Percentiles rank a stretch among this genome's conserved stretches.
Evolutionary conservation across 2,329 filamentous ascomycete genomes (phyloP).

Genomic region (Colletotrichum filicis): DNA sequence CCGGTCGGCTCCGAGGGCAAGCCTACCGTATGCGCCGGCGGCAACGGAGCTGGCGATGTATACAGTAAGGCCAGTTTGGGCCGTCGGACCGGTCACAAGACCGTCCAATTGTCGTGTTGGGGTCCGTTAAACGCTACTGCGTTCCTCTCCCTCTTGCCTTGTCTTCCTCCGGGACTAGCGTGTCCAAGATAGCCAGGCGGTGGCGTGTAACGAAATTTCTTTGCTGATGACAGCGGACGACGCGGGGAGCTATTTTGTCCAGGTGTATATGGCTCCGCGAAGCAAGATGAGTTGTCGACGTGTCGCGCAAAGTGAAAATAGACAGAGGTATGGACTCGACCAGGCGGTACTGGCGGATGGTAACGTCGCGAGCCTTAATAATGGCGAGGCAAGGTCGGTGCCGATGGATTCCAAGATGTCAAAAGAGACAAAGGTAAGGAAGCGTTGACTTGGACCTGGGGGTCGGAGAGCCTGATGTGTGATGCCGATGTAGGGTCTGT

Average conservation of each 20-base stretch:
- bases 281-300: not conserved
- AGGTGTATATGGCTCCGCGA: conserved; percentile 1
- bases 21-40: conserved; percentile 73
- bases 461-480: conserved; percentile 31
- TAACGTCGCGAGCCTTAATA: conserved; percentile 19
- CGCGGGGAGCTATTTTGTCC: not conserved
- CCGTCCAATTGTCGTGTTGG: conserved; percentile 30
- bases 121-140: not conserved
- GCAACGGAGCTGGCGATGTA: conserved; percentile 71
- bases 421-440: conserved; percentile 34
- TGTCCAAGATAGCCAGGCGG: not conserved
- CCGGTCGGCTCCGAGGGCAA: conserved; percentile 65
- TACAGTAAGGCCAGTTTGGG: conserved; percentile 73
- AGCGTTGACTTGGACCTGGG: conserved; percentile 35
- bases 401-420: conserved; percentile 13
- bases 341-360: conserved; percentile 18
- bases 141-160: not conserved
- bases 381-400: conserved; percentile 2
- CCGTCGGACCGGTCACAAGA: conserved; percentile 46
- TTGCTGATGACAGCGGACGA: not conserved
- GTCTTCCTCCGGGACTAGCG: not conserved
- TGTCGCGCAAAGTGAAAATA: not conserved
- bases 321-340: not conserved
- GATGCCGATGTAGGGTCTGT: conserved; percentile 34
- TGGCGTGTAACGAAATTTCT: not conserved